Evolutionary conservation across 306 rosid species (phyloP).

Genomic region (Cicer judaicum): DNA sequence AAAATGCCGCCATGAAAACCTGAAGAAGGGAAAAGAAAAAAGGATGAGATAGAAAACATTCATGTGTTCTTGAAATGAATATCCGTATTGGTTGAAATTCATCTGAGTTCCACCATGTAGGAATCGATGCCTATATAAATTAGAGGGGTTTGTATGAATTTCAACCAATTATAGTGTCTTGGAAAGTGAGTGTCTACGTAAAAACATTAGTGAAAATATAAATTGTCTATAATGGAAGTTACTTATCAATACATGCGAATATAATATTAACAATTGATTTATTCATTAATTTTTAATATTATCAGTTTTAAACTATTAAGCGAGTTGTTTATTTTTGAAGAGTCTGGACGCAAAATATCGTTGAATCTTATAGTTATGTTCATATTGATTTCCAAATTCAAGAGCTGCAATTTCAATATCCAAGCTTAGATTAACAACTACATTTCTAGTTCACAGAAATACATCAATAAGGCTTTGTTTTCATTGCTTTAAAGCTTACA

Average conservation of each 20-base stretch:
- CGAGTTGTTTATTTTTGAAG: no score
- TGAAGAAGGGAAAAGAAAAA: slow-evolving; percentile 38
- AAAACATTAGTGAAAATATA: not conserved
- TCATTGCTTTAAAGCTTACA: not conserved
- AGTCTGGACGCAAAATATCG: not conserved
- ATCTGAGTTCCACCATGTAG: no score
- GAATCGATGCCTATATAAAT: no score
- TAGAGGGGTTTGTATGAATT: no score
- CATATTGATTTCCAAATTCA: not conserved
- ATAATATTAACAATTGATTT: no score
- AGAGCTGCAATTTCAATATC: not conserved
- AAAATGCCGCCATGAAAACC: slow-evolving; percentile 68
- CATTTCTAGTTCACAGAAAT: not conserved
- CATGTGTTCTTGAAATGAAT: not conserved
- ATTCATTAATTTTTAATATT: no score
- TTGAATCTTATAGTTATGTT: not conserved
- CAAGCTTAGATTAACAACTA: not conserved
- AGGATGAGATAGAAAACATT: not conserved
- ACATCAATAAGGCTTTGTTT: not conserved
- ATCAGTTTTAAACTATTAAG: no score
- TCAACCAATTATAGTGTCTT: no score
- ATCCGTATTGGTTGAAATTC: no score
- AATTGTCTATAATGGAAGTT: no score
- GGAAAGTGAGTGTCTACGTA: no score
- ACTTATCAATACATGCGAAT: no score